Conservation (phyloP, 805 yeast species). For the Allodekkera sacchari region DNA sequence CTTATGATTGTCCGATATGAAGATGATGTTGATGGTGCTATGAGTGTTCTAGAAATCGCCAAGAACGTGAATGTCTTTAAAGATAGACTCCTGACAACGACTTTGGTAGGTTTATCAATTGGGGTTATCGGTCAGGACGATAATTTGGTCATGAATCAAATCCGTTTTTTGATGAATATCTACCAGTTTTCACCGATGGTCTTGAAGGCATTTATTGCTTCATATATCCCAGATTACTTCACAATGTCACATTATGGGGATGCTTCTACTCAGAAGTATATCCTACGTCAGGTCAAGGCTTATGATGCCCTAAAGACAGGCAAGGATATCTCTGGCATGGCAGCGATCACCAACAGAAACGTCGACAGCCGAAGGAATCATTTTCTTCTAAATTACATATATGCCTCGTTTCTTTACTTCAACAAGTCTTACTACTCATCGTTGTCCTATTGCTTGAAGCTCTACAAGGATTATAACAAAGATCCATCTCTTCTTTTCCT, state of each 20-base stretch:
- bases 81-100: slow-evolving; percentile 48
- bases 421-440: slow-evolving; percentile 81
- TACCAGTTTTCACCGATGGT: slow-evolving; percentile 71
- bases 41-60: slow-evolving; percentile 65
- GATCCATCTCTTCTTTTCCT: slow-evolving; percentile 77
- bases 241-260: slow-evolving; percentile 42
- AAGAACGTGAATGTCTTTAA: slow-evolving; percentile 73
- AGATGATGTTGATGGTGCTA: slow-evolving; percentile 48
- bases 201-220: slow-evolving; percentile 56
- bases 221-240: slow-evolving; percentile 23
- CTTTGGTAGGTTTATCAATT: slow-evolving; percentile 61
- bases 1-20: slow-evolving; percentile 56
- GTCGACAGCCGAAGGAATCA: slow-evolving; percentile 47
- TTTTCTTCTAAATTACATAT: slow-evolving; percentile 52
- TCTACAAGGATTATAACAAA: slow-evolving; percentile 54
- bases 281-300: slow-evolving; percentile 84
- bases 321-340: slow-evolving; percentile 66
- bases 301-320: slow-evolving; percentile 59
- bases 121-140: slow-evolving; percentile 37
- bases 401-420: slow-evolving; percentile 72
- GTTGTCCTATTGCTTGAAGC: slow-evolving; percentile 65
- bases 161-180: slow-evolving; percentile 56
- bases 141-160: slow-evolving; percentile 42
- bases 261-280: slow-evolving; percentile 82
- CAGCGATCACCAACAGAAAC: slow-evolving; percentile 54